Evolutionary conservation across 441 rosid genomes (phyloP), one percentile per base, ranked within the genome.

Genomic region (Euphorbia schlechtendalii): DNA sequence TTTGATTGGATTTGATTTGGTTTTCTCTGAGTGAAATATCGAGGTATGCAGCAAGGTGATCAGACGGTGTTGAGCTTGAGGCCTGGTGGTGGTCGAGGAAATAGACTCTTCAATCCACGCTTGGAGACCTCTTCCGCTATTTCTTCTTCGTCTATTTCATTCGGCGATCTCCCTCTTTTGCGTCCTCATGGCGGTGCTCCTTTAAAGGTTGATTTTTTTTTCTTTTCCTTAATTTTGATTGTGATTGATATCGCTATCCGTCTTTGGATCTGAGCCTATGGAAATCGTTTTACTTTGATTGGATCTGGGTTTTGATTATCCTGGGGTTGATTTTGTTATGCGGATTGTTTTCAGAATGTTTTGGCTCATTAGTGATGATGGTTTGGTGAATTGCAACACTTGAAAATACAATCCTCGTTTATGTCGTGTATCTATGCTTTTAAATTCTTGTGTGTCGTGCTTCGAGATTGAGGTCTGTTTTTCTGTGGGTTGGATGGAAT

Each of bases 21-120:
- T 32, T 32, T 2, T 32, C 34, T 32, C 34, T 6, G 34, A 64
- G 74, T 69, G 75, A 68, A 69, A 78, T 78, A 81, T 80, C 83
- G 84, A 84, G 96, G 78, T 81, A 94, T 94, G 99, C 97, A 90
- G 93, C 97, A 87, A 32, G 87, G 94, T 73, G 96, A 94, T 82
- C 84, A 81, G 68, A 78, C 96, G 86, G 86, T 84, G 76, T 75
- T 91, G 83, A 91, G 90, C 84, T 94, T 91, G 88, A 90, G 99
- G 75, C 97, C 97, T 81, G 99, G 97, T 76, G 98, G 96, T 30
- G 78, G 80, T 54, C 71, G 84, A 3, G 78, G 89, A 41, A 81
- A 80, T 78, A 86, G 96, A 82, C 78, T 86, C 58, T 75, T 87
- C 69, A 84, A 85, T 78, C 75, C 85, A 68, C 82, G 81, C 40